Evolutionary conservation across 495 filamentous ascomycete genomes (phyloP), one percentile per base, ranked within the genome.

Genomic region (Talaromyces thailandensis): DNA sequence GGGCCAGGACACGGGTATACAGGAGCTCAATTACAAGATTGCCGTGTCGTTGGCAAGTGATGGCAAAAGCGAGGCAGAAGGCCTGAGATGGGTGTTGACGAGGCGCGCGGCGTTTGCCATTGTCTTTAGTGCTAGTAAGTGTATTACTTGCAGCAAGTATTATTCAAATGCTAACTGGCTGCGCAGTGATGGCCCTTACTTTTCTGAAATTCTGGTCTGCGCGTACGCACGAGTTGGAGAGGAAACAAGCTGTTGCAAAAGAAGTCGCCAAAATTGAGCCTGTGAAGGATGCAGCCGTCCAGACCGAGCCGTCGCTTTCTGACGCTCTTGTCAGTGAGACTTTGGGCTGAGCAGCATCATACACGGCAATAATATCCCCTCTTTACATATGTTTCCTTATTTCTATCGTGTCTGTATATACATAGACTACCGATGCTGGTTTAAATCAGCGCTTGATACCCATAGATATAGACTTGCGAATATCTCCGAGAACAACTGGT

Each of bases 11-110:
- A 88, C 64, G 12, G 76, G 90, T 79, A 94, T 97, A 28, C 91
- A 94, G 76, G 89, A 96, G 72, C 75, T 96, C 63, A 94, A 93
- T 75, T 93, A 96, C 73, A 93, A 93, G 69, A 96, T 98, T 69
- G 92, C 88, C 8, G 89, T 96, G 29, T 81, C 79, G 14, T 78
- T 99, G 43, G 91, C 89, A 68, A 91, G 88, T 63, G 94, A 97
- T 69, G 80, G 87, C 16, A 92, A 91, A 69, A 92, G 88, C 26
- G 91, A 97, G 66, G 91, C 97, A 51, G 94, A 99, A 72, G 89
- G 88, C 2, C 67, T 99, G 37, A 77, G 94, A 58, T 97, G 93
- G 93, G 85, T 96, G 51, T 76, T 97, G 24, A 96, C 95, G 8
- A 78, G 93, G 55, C 81, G 93, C 37, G 91, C 93, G 21, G 91